Base-by-base conservation (phyloP, 2,329 filamentous ascomycete genomes). In the Diaporthe aspalathi region DNA sequence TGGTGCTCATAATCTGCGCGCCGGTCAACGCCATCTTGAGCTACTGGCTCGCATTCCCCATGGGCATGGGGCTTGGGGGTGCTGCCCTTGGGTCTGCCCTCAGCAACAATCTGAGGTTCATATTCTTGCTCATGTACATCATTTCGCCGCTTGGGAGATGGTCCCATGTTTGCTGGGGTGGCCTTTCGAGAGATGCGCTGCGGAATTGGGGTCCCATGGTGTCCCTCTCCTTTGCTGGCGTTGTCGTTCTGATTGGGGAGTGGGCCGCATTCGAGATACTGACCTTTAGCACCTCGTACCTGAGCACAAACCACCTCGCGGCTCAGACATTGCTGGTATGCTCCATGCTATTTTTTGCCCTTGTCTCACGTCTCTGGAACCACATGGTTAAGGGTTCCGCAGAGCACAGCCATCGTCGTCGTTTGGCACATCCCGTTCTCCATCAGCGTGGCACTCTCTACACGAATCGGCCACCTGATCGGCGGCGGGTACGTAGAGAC, bases 61-160 rank as follows among this genome's bases (percentile, higher is more conserved):
- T 83, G 9, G 78, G 72, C 1, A 82, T 86, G 82, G 84, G 85
- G 0, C 83, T 89, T 7, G 81, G 82, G 1, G 87, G 87, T 3
- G 86, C 87, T 0, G 85, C 87, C 0, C 77, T 88, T 2, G 85
- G 84, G 16, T 82, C 82, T 2, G 86, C 86, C 0, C 72, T 87
- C 0, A 83, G 84, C 17, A 86, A 88, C 68, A 82, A 84, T 45
- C 78, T 88, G 3, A 82, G 86, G 0, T 84, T 85, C 0, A 38
- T 86, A 0, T 76, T 88, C 2, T 80, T 89, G 1, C 79, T 85
- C 27, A 40, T 83, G 1, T 88, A 88, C 72, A 79, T 83, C 16
- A 77, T 84, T 27, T 79, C 83, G 68, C 72, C 72, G 12, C 81
- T 83, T 70, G 83, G 83, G 7, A 79, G 81, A 43, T 80, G 78